Base-by-base conservation (phyloP, 2,329 filamentous ascomycete species). In the Fusarium virguliforme region DNA sequence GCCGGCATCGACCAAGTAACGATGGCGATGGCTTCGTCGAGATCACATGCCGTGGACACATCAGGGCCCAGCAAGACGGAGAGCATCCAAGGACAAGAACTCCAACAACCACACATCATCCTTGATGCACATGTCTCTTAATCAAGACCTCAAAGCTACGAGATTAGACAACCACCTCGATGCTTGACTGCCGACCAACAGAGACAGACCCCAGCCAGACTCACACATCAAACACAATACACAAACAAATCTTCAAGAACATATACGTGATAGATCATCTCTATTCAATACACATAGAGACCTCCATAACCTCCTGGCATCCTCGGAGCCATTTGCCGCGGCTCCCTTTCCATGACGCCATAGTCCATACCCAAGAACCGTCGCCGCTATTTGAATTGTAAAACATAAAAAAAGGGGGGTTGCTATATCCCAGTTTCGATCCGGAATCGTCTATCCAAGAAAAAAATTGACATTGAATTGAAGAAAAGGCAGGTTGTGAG, bases 261-360 rank as follows among this genome's bases (percentile, higher is more conserved):
- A 26, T 43, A 51, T 54, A 35, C 24, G 55, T 70, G 34, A 58
- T 53, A 64, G 53, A 75, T 76, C 73, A 72, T 76, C 67, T 77
- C 74, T 76, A 75, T 77, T 75, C 73, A 72, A 67, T 71, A 74
- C 67, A 70, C 68, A 70, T 70, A 74, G 72, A 72, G 63, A 68
- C 53, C 68, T 65, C 62, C 62, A 62, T 65, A 65, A 74, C 73
- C 70, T 76, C 65, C 75, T 72, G 70, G 73, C 74, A 75, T 76
- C 65, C 74, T 64, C 71, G 75, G 68, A 76, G 71, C 75, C 76
- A 64, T 74, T 69, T 71, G 66, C 75, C 72, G 68, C 67, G 67
- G 72, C 70, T 68, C 67, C 58, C 68, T 70, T 58, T 67, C 76
- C 73, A 74, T 76, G 76, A 78, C 76, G 76, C 76, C 76, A 65